Evolutionary conservation across 169 alveolate genomes (phyloP), one percentile per base, ranked within the genome.

Genomic region (Plasmodium vivax): DNA sequence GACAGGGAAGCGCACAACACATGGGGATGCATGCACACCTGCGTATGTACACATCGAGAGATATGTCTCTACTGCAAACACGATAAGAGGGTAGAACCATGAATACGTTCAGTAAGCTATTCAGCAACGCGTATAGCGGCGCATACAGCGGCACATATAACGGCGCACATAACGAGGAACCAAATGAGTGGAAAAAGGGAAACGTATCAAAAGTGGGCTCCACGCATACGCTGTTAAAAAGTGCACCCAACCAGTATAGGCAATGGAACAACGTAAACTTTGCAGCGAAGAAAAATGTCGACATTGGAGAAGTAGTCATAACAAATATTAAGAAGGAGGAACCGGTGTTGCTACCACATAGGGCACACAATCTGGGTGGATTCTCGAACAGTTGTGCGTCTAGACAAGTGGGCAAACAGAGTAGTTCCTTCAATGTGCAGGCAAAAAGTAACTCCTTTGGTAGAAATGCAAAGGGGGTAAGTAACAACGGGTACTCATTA

Each of bases 81-180:
- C 51, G 45, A 23, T 34, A 16, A 43, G 83, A 41, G 38, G n/a
- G 79, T 1, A 68, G 77, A 74, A 85, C 74, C 51, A 85, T 85
- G 93, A 85, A 85, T 85, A 38, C 51, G 14, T 85, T 85, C 68
- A 73, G 79, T 74, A 85, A 85, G 58, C 43, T 74, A 12, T 85
- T 85, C 10, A 85, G 58, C 27, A 74, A 0, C 45, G 79, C 54
- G n/a, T 47, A 85, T 74, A 85, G 47, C 23, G 47, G 0, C 41
- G 77, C 47, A 32, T n/a, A n/a, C n/a, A n/a, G n/a, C n/a, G n/a
- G n/a, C n/a, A n/a, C n/a, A n/a, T 47, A 85, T 74, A 85, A 45
- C 23, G 47, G 0, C 41, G 77, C 47, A 32, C 36, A 85, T 74
- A 74, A 41, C 68, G 74, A 85, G 43, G 93, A 85, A 10, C 43